Conservation (phyloP, 202 grass and related monocot genomes). For the Cymbopogon flexuosus region DNA sequence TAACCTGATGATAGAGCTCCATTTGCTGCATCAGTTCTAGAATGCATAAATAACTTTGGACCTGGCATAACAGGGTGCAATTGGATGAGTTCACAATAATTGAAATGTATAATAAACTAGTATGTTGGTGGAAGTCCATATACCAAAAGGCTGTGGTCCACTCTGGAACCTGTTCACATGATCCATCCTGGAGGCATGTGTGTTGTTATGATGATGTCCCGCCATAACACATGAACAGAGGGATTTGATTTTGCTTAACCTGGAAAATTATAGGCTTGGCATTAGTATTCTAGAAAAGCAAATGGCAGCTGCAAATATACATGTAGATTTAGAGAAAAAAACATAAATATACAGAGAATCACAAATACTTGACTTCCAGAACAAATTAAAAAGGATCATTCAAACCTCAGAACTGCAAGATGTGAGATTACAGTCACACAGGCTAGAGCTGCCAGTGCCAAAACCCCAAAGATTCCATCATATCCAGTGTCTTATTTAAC, state of each 20-base stretch:
- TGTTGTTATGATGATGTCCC: constrained; percentile 47
- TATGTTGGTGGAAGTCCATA: constrained; percentile 5
- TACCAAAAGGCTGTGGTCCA: constrained; percentile 48
- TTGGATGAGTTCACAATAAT: constrained; percentile 17
- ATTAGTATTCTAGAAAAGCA: constrained; percentile 28
- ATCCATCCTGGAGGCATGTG: constrained; percentile 38
- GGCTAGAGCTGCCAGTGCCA: constrained; percentile 19
- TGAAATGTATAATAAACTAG: not conserved
- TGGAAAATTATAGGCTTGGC: constrained; percentile 22
- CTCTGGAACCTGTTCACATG: constrained; percentile 33
- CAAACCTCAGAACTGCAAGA: constrained; percentile 28
- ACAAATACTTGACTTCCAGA: not conserved
- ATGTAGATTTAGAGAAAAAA: not conserved
- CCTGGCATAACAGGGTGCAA: constrained; percentile 36
- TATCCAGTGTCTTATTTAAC: constrained; percentile 28
- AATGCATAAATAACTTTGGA: constrained; percentile 44
- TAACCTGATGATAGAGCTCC: constrained; percentile 24
- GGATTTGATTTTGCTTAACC: constrained; percentile 25
- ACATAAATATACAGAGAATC: not conserved
- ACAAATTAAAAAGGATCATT: constrained; percentile 21
- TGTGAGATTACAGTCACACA: constrained; percentile 14
- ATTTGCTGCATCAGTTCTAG: constrained; percentile 40
- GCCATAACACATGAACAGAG: constrained; percentile 36
- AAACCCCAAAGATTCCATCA: constrained; percentile 25
- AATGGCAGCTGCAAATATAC: constrained; percentile 11